Conservation (phyloP, 805 yeast species). For the Cyberlindnera nakhonratchasimensis region DNA sequence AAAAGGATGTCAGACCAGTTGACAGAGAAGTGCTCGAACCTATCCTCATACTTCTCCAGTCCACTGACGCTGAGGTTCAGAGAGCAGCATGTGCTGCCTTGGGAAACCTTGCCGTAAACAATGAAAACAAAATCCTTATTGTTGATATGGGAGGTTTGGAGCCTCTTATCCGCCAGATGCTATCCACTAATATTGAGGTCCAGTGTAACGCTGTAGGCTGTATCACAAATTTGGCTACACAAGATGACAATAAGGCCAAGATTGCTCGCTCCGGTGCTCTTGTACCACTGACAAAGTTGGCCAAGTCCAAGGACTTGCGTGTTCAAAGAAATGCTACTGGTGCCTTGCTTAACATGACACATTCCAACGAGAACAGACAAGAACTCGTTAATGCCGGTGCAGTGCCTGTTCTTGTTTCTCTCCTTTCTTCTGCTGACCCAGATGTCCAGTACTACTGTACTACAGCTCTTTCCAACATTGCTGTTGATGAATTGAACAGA, state of each 20-base stretch:
- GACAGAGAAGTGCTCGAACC: conserved; percentile 92
- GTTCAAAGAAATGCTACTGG: conserved; percentile 99
- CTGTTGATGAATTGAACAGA: conserved; percentile 92
- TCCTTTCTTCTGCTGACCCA: conserved; percentile 82
- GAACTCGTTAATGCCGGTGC: conserved; percentile 98
- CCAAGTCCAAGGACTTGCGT: conserved; percentile 89
- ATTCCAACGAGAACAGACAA: conserved; percentile 91
- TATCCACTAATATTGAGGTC: conserved; percentile 93
- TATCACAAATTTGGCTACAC: conserved; percentile 95
- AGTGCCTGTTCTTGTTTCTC: conserved; percentile 89
- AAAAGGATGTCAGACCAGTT: conserved; percentile 89
- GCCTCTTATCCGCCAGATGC: conserved; percentile 96
- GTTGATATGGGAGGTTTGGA: conserved; percentile 98
- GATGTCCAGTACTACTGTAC: conserved; percentile 99
- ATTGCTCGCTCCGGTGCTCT: conserved; percentile 96
- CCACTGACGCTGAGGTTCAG: conserved; percentile 90
- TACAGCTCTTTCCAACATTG: conserved; percentile 93
- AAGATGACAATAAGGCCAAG: conserved; percentile 92
- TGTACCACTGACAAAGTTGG: conserved; percentile 89
- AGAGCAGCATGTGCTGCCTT: conserved; percentile 98
- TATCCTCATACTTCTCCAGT: conserved; percentile 79
- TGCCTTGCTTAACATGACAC: conserved; percentile 96
- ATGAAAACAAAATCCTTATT: conserved; percentile 86
- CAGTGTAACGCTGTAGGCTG: conserved; percentile 99
- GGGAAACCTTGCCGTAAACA: conserved; percentile 97